Evolutionary conservation across 2,329 filamentous ascomycete species (phyloP), one percentile per base, ranked within the genome.

Genomic region (Diaporthe destruens): DNA sequence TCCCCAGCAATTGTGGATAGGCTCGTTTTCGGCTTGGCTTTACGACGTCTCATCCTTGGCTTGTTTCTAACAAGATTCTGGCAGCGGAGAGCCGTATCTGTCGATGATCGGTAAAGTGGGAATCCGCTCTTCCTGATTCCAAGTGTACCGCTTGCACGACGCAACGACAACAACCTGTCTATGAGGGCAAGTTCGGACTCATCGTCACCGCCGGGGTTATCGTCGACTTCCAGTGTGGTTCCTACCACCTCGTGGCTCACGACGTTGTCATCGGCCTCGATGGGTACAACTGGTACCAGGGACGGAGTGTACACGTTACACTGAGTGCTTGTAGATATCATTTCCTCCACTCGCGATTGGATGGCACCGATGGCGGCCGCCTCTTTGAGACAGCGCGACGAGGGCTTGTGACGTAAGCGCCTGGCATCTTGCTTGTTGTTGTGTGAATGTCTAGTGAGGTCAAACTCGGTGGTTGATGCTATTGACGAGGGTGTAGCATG

Each of bases 41-140:
- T 78, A 59, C 71, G 75, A 61, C 80, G 76, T 73, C 76, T 80
- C 81, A 82, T 82, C 29, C 80, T 77, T n/a, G 80, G 80, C 51
- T 75, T 77, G 71, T 73, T 81, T 51, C 76, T 76, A 42, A 82
- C 80, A 36, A 82, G 76, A 34, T 81, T 81, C 8, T 76, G 73
- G 69, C 80, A 81, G 34, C 78, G 77, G 69, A 80, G 54, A 1
- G 80, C 80, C 23, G 76, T 78, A 25, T 82, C 81, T 3, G 76
- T 76, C 9, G 80, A 79, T 32, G 78, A 73, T 5, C 75, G 77
- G 57, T 79, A 79, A 2, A 75, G 77, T 53, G 81, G 75, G 14
- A 76, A 70, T 5, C 77, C 68, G 54, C 29, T 44, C 68, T 77
- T 79, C 51, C 75, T 75, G 49, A 80, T 68, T 69, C 76, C 76